phyloP scores from a whole-genome alignment of 2,329 filamentous ascomycete genomes.

The Trichoderma atrobrunneum region DNA sequence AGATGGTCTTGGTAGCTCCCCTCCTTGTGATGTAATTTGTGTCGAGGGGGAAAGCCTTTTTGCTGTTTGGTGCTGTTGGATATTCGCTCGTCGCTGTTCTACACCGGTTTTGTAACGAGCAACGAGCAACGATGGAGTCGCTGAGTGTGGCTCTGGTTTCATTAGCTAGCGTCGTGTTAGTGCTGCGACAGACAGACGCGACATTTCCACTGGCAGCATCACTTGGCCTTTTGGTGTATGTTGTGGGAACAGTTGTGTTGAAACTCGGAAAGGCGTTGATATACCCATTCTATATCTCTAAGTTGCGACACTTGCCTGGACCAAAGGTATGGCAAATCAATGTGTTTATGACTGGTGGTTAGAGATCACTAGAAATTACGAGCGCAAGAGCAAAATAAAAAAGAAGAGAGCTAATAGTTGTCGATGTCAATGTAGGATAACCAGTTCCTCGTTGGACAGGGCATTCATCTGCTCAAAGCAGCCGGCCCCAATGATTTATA shows the following conservation, averaged over 20 bases:
- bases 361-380: background rate
- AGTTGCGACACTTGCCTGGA: conserved; percentile 11
- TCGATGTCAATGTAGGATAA: background rate
- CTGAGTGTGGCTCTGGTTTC: background rate
- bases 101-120: background rate
- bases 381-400: background rate
- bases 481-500: conserved; percentile 8
- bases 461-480: background rate
- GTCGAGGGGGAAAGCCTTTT: background rate
- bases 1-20: background rate
- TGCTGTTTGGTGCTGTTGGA: background rate
- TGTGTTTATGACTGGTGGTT: background rate
- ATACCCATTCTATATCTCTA: conserved; percentile 12
- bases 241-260: background rate
- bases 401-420: background rate
- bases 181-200: background rate
- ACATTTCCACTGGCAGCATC: background rate
- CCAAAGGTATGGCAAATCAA: conserved; percentile 1
- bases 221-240: background rate
- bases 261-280: conserved; percentile 12
- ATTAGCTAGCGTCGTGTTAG: background rate
- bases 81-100: background rate
- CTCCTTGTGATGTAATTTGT: background rate
- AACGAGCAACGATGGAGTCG: conserved; percentile 2
- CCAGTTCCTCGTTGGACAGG: conserved; percentile 16